Evolutionary conservation across 2,329 filamentous ascomycete genomes (phyloP).

Genomic region (Verticillium nubilum): DNA sequence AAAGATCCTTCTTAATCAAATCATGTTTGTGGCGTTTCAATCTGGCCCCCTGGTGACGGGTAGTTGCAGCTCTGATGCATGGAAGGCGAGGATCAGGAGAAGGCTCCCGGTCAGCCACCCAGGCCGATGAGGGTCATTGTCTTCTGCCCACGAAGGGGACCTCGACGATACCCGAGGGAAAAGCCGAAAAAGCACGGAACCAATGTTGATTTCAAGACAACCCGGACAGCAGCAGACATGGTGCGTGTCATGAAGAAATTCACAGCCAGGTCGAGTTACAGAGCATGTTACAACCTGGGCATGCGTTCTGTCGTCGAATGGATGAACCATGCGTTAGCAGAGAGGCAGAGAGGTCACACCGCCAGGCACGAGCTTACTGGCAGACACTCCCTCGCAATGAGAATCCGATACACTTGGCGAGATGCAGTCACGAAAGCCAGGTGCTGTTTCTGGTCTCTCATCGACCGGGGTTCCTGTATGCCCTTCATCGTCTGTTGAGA

Average conservation of each 20-base stretch:
- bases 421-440: neutral
- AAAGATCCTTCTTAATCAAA: slow-evolving; percentile 33
- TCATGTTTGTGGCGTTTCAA: slow-evolving; percentile 42
- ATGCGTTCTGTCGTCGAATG: neutral
- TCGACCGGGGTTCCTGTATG: neutral
- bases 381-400: neutral
- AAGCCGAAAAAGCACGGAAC: neutral
- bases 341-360: neutral
- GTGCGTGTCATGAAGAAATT: neutral
- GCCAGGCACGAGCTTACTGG: neutral
- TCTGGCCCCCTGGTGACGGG: slow-evolving; percentile 39
- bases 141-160: slow-evolving; percentile 5
- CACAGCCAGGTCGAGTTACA: neutral
- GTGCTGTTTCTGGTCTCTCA: neutral
- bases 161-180: slow-evolving; percentile 5
- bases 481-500: neutral
- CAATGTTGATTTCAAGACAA: neutral
- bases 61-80: slow-evolving; percentile 43
- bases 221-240: neutral
- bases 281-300: neutral
- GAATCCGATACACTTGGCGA: neutral
- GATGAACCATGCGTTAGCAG: neutral
- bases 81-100: slow-evolving; percentile 25
- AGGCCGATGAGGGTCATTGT: neutral
- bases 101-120: neutral